phyloP scores from a whole-genome alignment of 371 early-diverging fungal genomes.

The Circinella umbellata region DNA sequence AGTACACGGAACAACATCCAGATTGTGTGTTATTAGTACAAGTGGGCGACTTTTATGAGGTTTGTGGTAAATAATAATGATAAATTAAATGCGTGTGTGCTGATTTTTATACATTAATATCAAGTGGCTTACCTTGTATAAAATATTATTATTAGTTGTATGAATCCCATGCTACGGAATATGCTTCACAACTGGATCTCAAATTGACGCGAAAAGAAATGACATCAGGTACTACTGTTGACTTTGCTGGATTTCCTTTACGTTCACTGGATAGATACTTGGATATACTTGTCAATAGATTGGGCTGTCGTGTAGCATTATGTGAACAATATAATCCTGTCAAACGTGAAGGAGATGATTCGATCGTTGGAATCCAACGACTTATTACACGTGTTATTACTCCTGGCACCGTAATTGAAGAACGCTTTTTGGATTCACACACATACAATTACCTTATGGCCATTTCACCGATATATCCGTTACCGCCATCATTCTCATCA shows the following conservation, averaged over 20 bases:
- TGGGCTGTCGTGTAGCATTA: slow-evolving; percentile 80
- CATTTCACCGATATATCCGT: slow-evolving; percentile 29
- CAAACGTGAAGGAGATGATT: slow-evolving; percentile 36
- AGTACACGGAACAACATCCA: slow-evolving; percentile 71
- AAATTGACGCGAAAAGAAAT: slow-evolving; percentile 65
- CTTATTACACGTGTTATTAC: slow-evolving; percentile 84
- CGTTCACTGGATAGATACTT: slow-evolving; percentile 74
- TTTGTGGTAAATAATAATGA: slow-evolving; percentile 14
- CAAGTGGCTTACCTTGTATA: no score
- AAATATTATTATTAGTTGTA: slow-evolving; percentile 55
- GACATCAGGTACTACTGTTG: slow-evolving; percentile 41
- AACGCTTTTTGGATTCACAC: slow-evolving; percentile 62
- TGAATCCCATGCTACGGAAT: slow-evolving; percentile 74
- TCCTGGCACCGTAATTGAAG: slow-evolving; percentile 87
- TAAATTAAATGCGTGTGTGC: neutral
- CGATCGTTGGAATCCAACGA: slow-evolving; percentile 59
- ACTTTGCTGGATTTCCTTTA: slow-evolving; percentile 85
- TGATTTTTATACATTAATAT: no score
- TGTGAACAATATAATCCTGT: slow-evolving; percentile 77
- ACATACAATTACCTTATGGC: slow-evolving; percentile 76
- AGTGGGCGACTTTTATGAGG: slow-evolving; percentile 95
- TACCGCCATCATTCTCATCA: no score
- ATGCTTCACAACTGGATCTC: slow-evolving; percentile 72
- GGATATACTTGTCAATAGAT: slow-evolving; percentile 73
- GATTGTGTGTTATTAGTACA: slow-evolving; percentile 83